Evolutionary conservation across 2,329 filamentous ascomycete genomes (phyloP).

Genomic region (Trichoderma hamatum): DNA sequence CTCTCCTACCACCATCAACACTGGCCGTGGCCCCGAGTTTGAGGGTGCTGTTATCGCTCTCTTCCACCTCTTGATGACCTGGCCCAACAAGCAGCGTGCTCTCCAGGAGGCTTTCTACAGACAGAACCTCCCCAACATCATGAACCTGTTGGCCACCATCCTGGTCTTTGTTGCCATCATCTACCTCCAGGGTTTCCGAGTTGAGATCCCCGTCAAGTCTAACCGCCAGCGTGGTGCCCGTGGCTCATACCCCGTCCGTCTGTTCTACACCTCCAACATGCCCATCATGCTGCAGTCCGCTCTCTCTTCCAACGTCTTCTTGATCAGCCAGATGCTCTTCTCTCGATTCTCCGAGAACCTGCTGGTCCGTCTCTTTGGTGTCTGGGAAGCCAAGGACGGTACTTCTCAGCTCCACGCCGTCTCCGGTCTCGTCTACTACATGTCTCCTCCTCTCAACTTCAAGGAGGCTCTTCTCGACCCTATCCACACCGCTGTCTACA

Average conservation of each 20-base stretch:
- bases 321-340: conserved; percentile 99
- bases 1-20: conserved; percentile 99
- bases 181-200: conserved; percentile 98
- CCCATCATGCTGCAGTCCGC: conserved; percentile 99
- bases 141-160: conserved; percentile 94
- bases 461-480: conserved; percentile 95
- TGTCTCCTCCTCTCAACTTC: conserved; percentile 97
- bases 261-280: conserved; percentile 99
- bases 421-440: conserved; percentile 98
- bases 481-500: conserved; percentile 94
- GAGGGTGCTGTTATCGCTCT: conserved; percentile 98
- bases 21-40: conserved; percentile 96
- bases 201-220: conserved; percentile 99
- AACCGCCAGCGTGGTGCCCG: conserved; percentile 98
- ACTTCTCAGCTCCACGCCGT: conserved; percentile 92
- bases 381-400: conserved; percentile 97
- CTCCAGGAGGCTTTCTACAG: conserved; percentile 98
- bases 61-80: conserved; percentile 96
- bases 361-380: conserved; percentile 92
- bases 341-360: conserved; percentile 99
- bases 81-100: conserved; percentile 98
- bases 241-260: conserved; percentile 95
- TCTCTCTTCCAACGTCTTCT: conserved; percentile 97
- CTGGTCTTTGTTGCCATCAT: conserved; percentile 96
- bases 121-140: conserved; percentile 99